Percentiles rank a stretch among this genome's conserved stretches.
phyloP scores from a whole-genome alignment of 2,329 filamentous ascomycete genomes.

The Cercospora berteroae region DNA sequence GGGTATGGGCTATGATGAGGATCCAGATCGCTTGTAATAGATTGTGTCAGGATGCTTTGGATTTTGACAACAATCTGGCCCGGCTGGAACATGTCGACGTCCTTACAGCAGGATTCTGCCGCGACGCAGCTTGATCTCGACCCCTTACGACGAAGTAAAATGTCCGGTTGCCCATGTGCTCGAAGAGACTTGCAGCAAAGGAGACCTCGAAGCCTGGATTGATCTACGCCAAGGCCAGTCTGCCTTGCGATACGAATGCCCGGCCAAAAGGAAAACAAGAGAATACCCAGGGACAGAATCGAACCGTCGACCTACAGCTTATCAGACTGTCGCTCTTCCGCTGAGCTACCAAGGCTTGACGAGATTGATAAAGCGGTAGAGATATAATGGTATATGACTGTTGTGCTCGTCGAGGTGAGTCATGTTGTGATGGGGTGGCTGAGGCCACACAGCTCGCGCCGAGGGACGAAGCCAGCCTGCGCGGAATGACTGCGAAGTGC shows the following conservation, averaged over 20 bases:
- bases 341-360: slow-evolving; percentile 1
- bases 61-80: neutral
- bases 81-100: neutral
- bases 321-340: slow-evolving; percentile 3
- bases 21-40: slow-evolving; percentile 24
- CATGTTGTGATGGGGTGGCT: neutral
- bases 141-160: neutral
- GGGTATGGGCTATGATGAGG: slow-evolving; percentile 58
- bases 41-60: neutral
- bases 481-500: neutral
- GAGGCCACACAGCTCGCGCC: neutral
- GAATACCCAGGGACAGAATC: neutral
- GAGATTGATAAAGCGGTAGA: neutral
- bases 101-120: neutral
- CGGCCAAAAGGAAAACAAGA: neutral
- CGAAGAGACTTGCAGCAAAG: neutral
- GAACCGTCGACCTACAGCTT: neutral
- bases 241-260: neutral
- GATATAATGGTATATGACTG: neutral
- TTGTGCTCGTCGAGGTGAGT: neutral
- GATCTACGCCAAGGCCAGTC: neutral
- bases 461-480: neutral
- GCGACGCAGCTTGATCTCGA: neutral
- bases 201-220: neutral
- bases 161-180: neutral